Evolutionary conservation across 345 rosid genomes (phyloP).

Genomic region (Acer negundo): DNA sequence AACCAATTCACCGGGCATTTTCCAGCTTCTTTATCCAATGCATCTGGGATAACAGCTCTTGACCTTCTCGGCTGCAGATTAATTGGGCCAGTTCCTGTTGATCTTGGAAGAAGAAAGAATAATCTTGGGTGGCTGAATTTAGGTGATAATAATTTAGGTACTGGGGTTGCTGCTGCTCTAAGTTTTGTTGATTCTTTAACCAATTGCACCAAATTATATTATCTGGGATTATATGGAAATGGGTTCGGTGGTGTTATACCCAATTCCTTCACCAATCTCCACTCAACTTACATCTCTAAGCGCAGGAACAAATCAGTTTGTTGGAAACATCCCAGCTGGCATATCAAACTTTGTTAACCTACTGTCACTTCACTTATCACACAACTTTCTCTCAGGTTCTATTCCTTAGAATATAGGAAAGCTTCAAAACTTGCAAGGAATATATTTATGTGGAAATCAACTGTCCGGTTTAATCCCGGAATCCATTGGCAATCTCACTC

Average conservation of each 20-base stretch:
- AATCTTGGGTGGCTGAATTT: constrained; percentile 17
- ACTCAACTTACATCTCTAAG: background rate
- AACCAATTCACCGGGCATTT: constrained; percentile 33
- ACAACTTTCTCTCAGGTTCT: background rate
- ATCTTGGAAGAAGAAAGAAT: constrained; percentile 18
- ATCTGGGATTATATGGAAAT: background rate
- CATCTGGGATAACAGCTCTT: constrained; percentile 18
- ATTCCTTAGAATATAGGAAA: background rate
- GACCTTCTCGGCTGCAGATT: too few relatives aligned
- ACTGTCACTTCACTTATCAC: background rate
- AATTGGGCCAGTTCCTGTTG: constrained; percentile 19
- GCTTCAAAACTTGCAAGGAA: background rate
- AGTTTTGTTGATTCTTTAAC: constrained; percentile 23
- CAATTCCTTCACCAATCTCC: constrained; percentile 25
- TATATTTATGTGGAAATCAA: background rate
- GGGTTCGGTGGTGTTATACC: constrained; percentile 28
- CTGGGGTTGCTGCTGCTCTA: constrained; percentile 15
- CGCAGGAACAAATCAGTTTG: background rate
- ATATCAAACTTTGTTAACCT: constrained; percentile 12
- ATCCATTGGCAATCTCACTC: constrained; percentile 13
- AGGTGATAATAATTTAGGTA: constrained; percentile 21
- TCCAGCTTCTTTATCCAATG: constrained; percentile 33
- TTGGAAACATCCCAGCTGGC: constrained; percentile 19
- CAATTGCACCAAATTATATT: constrained; percentile 20
- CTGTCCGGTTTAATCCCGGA: background rate